phyloP scores from a whole-genome alignment of 768 basidiomycete genomes.

The Tricholoma bakamatsutake region DNA sequence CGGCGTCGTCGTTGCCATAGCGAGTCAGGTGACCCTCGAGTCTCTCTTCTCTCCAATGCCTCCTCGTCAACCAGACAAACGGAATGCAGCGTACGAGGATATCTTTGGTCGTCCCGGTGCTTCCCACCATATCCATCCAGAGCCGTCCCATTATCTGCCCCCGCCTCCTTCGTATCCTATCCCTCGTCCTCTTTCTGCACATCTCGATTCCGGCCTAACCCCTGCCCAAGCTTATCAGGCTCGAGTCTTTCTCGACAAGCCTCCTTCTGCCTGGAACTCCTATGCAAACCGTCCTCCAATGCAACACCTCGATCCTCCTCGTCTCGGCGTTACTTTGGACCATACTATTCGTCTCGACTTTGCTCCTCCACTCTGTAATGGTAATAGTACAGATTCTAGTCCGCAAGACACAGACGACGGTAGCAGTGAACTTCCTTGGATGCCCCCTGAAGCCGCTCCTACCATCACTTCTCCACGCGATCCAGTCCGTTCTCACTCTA shows the following conservation, averaged over 20 bases:
- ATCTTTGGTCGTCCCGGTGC: constrained; percentile 78
- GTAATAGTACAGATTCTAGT: constrained; percentile 21
- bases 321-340: constrained; percentile 39
- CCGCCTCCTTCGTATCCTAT: background rate
- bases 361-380: constrained; percentile 18
- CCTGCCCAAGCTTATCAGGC: constrained; percentile 80
- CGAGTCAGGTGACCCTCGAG: background rate
- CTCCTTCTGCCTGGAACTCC: too few relatives aligned
- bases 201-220: constrained; percentile 44
- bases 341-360: constrained; percentile 60
- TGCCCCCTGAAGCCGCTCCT: constrained; percentile 32
- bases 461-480: background rate
- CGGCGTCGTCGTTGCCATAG: background rate
- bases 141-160: constrained; percentile 20
- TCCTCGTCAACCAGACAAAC: constrained; percentile 64
- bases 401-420: constrained; percentile 41
- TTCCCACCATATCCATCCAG: constrained; percentile 45
- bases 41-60: constrained; percentile 33
- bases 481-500: constrained; percentile 4
- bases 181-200: background rate
- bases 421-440: constrained; percentile 58
- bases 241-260: constrained; percentile 54
- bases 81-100: constrained; percentile 76
- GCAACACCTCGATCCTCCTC: constrained; percentile 25
- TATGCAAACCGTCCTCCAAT: constrained; percentile 11